Evolutionary conservation across 805 yeast genomes (phyloP).

Genomic region (Kodamaea lidongshanica): DNA sequence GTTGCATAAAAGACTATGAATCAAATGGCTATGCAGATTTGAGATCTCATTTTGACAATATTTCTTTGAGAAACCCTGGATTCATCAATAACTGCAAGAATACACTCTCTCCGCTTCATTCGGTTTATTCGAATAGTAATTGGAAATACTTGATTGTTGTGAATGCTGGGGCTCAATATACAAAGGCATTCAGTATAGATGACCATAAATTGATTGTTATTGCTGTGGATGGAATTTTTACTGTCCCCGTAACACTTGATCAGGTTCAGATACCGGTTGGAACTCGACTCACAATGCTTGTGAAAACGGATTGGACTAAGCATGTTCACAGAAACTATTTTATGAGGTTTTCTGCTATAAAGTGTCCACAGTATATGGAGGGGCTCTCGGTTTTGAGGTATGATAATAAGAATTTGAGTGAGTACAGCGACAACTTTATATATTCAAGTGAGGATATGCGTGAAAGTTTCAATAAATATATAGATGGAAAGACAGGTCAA

Average conservation of each 20-base stretch:
- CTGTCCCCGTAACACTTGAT: slow-evolving; percentile 18
- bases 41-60: slow-evolving; percentile 11
- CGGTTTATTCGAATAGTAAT: slow-evolving; percentile 15
- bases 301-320: slow-evolving; percentile 15
- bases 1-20: slow-evolving; percentile 15
- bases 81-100: slow-evolving; percentile 17
- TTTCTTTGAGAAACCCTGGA: slow-evolving; percentile 21
- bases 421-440: no score
- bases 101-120: slow-evolving; percentile 14
- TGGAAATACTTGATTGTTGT: slow-evolving; percentile 25
- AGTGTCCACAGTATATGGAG: slow-evolving; percentile 24
- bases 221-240: slow-evolving; percentile 29
- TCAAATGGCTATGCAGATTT: slow-evolving; percentile 11
- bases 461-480: no score
- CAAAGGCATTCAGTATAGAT: slow-evolving; percentile 28
- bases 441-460: no score
- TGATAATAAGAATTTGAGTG: no score
- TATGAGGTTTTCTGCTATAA: slow-evolving; percentile 23
- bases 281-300: slow-evolving; percentile 21
- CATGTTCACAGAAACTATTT: slow-evolving; percentile 16
- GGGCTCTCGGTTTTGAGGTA: slow-evolving; percentile 21
- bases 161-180: slow-evolving; percentile 30
- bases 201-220: slow-evolving; percentile 24
- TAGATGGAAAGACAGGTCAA: no score
- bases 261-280: slow-evolving; percentile 29